A percentile compares a stretch with the other conserved stretches of the same genome.
Evolutionary conservation across 306 rosid species (phyloP).

Genomic region (Trifolium pratense): DNA sequence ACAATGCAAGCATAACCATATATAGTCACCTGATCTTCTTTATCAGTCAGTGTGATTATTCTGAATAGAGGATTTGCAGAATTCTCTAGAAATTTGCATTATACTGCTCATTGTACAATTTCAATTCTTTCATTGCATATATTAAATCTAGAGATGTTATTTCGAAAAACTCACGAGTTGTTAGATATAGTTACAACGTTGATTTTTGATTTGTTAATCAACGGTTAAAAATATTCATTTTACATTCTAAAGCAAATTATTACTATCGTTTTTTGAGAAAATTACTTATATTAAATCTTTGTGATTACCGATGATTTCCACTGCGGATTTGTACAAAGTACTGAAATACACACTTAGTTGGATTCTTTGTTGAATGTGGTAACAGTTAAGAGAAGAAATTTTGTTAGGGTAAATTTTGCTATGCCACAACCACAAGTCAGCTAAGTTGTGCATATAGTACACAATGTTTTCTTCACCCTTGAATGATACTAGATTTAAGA

Average conservation of each 20-base stretch:
- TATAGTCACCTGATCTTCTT: neutral
- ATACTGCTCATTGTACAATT: conserved; percentile 1
- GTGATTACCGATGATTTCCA: too few species aligned
- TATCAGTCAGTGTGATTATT: neutral
- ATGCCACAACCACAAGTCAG: neutral
- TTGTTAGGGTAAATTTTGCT: neutral
- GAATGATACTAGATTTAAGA: neutral
- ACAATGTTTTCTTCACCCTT: neutral
- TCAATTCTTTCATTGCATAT: conserved; percentile 16
- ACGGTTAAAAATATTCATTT: too few species aligned
- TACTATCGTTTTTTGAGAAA: too few species aligned
- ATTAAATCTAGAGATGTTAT: neutral
- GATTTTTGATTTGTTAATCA: neutral
- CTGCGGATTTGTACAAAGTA: too few species aligned
- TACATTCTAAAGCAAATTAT: too few species aligned
- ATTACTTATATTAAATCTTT: too few species aligned
- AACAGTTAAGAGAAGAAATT: too few species aligned
- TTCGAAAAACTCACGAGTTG: neutral
- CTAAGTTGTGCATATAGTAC: too few species aligned
- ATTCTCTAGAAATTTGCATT: conserved; percentile 16
- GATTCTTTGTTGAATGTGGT: too few species aligned
- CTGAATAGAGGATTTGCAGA: neutral
- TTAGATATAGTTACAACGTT: neutral
- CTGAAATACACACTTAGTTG: too few species aligned
- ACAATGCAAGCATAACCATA: neutral